These are phyloP conservation scores for Spergularia marina DNA, from an alignment of 148 eudicot genomes.

Conservation along the genomic window DNA sequence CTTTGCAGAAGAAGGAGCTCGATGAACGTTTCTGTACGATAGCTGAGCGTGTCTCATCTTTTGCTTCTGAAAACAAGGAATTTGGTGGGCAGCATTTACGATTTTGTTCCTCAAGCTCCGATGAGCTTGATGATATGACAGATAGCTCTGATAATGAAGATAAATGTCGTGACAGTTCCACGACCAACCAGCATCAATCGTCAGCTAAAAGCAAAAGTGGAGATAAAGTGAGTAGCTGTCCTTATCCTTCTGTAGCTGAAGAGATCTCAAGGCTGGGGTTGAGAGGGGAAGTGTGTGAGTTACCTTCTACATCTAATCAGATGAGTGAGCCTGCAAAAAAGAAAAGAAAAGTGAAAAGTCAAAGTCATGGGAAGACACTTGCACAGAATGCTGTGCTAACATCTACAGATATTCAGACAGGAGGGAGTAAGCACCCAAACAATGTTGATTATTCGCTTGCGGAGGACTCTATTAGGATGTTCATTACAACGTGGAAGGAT, in stretches of 20 bases:
- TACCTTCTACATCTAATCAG: constrained; percentile 20
- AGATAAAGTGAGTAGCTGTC: constrained; percentile 65
- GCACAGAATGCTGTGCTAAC: constrained; percentile 10
- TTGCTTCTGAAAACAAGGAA: constrained; percentile 47
- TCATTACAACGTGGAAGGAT: constrained; percentile 85
- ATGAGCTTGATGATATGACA: constrained; percentile 41
- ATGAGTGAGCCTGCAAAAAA: constrained; percentile 23
- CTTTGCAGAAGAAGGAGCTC: constrained; percentile 59
- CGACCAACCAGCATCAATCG: constrained; percentile 29
- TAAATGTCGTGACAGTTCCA: constrained; percentile 21
- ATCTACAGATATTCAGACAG: constrained; percentile 1
- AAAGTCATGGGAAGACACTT: constrained; percentile 23
- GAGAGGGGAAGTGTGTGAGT: constrained; percentile 37
- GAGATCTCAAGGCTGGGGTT: constrained; percentile 78
- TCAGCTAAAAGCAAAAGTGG: constrained; percentile 29
- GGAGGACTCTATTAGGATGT: constrained; percentile 50
- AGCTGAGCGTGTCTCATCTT: constrained; percentile 53
- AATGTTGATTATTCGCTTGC: constrained; percentile 31
- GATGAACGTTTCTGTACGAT: constrained; percentile 65
- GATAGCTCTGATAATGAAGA: constrained; percentile 35
- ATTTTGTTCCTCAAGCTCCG: constrained; percentile 63
- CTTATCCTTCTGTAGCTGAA: constrained; percentile 85
- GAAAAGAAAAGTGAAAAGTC: constrained; percentile 44
- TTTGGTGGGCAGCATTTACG: constrained; percentile 59
- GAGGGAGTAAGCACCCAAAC: constrained; percentile 10